These are phyloP conservation scores for Picocystis sp. DNA, from an alignment of 163 green algal species.

Conservation along the genomic window DNA sequence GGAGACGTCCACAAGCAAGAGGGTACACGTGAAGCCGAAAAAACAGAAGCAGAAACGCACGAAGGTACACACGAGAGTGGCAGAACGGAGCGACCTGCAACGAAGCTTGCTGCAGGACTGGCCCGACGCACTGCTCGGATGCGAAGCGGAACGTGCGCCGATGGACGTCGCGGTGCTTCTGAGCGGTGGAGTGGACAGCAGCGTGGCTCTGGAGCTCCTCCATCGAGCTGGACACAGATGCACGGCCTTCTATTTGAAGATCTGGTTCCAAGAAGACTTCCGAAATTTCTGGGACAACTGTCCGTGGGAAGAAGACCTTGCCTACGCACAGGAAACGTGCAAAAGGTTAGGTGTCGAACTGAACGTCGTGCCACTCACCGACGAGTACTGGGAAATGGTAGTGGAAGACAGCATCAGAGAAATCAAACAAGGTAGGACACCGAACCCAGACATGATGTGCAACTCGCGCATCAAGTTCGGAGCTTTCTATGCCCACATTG, in stretches of 20 bases:
- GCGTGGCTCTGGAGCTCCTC: conserved; percentile 68
- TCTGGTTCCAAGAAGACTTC: conserved; percentile 84
- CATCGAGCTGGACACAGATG: conserved; percentile 67
- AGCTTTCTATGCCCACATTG: conserved; percentile 64
- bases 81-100: too few relatives aligned
- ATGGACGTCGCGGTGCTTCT: conserved; percentile 70
- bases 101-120: neutral
- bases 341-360: conserved; percentile 45
- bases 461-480: conserved; percentile 97
- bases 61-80: too few relatives aligned
- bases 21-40: too few relatives aligned
- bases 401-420: conserved; percentile 64
- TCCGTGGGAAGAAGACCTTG: conserved; percentile 93
- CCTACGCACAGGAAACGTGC: conserved; percentile 59
- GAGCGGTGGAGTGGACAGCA: conserved; percentile 91
- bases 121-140: conserved; percentile 1
- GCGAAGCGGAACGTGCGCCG: conserved; percentile 10
- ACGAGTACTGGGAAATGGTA: conserved; percentile 79
- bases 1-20: too few relatives aligned
- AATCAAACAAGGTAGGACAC: conserved; percentile 69
- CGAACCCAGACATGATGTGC: conserved; percentile 97
- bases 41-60: too few relatives aligned
- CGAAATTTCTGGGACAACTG: conserved; percentile 77
- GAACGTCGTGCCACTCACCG: conserved; percentile 55
- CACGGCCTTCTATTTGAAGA: conserved; percentile 82